Conservation (phyloP, 805 yeast species). For the Kuraishia molischiana region DNA sequence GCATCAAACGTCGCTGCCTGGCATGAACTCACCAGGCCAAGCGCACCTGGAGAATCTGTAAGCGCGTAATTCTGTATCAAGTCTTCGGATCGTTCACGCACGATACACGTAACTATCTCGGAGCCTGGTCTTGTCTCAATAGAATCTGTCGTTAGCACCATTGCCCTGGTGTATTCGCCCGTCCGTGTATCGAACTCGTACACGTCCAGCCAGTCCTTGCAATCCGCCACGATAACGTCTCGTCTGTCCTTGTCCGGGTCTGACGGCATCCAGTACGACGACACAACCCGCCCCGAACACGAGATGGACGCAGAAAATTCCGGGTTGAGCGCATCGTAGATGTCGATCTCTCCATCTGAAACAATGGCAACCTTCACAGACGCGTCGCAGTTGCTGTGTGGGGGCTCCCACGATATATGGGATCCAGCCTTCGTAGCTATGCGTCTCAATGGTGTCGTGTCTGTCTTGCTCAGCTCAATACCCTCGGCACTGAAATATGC, state of each 20-base stretch:
- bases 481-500: too few relatives aligned
- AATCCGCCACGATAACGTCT: background rate
- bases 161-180: background rate
- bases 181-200: background rate
- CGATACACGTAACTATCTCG: background rate
- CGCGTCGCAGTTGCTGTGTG: background rate
- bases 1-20: too few relatives aligned
- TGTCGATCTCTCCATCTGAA: background rate
- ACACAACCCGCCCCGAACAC: background rate
- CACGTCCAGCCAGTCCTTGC: background rate
- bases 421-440: too few relatives aligned
- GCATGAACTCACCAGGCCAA: too few relatives aligned
- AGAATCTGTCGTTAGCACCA: too few relatives aligned
- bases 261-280: background rate
- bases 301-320: background rate
- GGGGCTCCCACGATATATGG: background rate
- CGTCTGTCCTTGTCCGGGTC: background rate
- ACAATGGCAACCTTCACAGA: background rate
- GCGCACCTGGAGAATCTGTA: background rate
- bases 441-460: too few relatives aligned
- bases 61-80: background rate
- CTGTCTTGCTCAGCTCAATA: too few relatives aligned
- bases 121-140: background rate
- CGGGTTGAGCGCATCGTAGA: background rate
- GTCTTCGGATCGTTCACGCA: background rate